Evolutionary conservation across 2,329 filamentous ascomycete species (phyloP).

Genomic region (Aspergillus tanneri): DNA sequence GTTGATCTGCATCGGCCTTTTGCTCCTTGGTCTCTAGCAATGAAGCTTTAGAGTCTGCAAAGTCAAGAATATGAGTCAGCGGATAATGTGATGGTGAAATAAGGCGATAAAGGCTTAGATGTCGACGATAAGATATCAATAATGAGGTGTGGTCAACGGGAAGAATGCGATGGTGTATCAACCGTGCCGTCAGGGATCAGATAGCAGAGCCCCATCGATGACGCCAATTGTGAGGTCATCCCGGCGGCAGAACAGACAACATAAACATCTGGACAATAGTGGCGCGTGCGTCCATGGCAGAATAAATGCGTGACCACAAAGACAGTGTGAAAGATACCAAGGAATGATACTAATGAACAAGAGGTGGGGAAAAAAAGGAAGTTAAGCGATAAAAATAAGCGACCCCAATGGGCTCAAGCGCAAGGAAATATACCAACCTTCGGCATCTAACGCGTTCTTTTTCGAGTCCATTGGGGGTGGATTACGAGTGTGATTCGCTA

Average conservation of each 20-base stretch:
- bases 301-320: constrained; percentile 20
- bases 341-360: background rate
- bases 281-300: constrained; percentile 36
- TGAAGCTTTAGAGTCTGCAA: constrained; percentile 24
- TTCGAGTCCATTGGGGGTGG: constrained; percentile 47
- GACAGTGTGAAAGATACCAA: constrained; percentile 4
- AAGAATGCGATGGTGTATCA: constrained; percentile 18
- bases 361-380: constrained; percentile 4
- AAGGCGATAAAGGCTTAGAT: background rate
- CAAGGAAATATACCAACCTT: constrained; percentile 37
- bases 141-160: constrained; percentile 10
- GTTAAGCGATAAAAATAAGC: constrained; percentile 10
- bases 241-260: constrained; percentile 30
- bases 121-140: constrained; percentile 1
- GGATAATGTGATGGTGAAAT: background rate
- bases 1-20: constrained; percentile 54
- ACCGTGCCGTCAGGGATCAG: constrained; percentile 19
- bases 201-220: constrained; percentile 32
- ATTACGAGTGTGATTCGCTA: constrained; percentile 29
- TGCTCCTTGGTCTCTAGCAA: constrained; percentile 37
- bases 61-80: constrained; percentile 3
- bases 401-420: constrained; percentile 10
- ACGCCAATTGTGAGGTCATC: constrained; percentile 41
- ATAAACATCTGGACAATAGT: constrained; percentile 26
- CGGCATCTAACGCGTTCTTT: constrained; percentile 38